Evolutionary conservation across 2,329 filamentous ascomycete species (phyloP).

Genomic region (Arthrobotrys iridis): DNA sequence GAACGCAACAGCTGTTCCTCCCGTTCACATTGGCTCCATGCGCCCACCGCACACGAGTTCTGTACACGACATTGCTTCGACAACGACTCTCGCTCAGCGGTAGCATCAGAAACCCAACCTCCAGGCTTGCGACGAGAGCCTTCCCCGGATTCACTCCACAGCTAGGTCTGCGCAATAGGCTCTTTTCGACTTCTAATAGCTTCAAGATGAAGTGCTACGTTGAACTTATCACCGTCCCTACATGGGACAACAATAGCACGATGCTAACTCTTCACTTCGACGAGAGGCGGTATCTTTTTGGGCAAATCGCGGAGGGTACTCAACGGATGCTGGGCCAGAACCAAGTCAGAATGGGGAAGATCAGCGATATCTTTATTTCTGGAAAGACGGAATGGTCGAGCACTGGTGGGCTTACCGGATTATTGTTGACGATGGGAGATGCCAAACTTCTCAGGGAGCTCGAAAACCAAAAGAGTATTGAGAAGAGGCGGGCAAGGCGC

Average conservation of each 20-base stretch:
- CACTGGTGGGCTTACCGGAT: conserved; percentile 82
- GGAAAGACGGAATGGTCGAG: conserved; percentile 79
- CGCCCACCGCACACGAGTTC: conserved; percentile 44
- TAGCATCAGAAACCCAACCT: conserved; percentile 4
- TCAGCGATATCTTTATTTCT: conserved; percentile 82
- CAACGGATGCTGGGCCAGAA: conserved; percentile 79
- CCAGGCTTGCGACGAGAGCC: not conserved
- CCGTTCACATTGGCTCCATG: conserved; percentile 53
- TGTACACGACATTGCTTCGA: conserved; percentile 27
- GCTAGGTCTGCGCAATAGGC: not conserved
- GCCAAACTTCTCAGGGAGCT: conserved; percentile 63
- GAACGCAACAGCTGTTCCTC: conserved; percentile 50
- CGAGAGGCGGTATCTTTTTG: conserved; percentile 83
- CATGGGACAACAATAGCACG: conserved; percentile 86
- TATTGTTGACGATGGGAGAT: conserved; percentile 85
- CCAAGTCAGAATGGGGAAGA: conserved; percentile 71
- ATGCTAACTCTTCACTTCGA: conserved; percentile 81
- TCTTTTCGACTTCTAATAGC: conserved; percentile 48
- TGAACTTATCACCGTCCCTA: conserved; percentile 82
- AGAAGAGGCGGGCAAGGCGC: conserved; percentile 60
- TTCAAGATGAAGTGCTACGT: conserved; percentile 75
- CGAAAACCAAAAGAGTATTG: conserved; percentile 62
- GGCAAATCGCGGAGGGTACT: conserved; percentile 81
- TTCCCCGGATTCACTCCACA: not conserved
- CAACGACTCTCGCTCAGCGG: conserved; percentile 16